A percentile compares a stretch with the other conserved stretches of the same genome.
Conservation (phyloP, 805 yeast genomes). For the Nakazawaea populi region DNA sequence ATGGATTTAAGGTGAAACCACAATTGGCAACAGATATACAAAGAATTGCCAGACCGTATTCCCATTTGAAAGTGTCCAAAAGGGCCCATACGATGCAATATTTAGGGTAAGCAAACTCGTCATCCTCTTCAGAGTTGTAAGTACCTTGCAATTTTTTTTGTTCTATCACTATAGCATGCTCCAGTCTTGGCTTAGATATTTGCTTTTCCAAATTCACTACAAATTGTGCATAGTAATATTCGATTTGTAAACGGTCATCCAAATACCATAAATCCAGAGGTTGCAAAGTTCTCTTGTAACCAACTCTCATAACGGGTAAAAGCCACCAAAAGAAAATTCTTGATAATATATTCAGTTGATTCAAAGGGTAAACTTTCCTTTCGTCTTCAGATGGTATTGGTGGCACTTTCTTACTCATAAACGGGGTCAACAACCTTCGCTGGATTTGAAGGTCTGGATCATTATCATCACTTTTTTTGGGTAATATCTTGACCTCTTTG, state of each 20-base stretch:
- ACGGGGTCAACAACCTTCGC: constrained; percentile 26
- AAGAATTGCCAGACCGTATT: constrained; percentile 33
- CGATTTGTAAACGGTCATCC: constrained; percentile 36
- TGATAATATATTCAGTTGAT: constrained; percentile 32
- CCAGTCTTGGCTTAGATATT: constrained; percentile 17
- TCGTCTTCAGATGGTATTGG: constrained; percentile 48
- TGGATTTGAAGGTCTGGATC: constrained; percentile 14
- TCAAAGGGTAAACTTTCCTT: constrained; percentile 38
- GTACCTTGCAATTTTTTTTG: constrained; percentile 25
- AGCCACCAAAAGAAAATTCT: constrained; percentile 62
- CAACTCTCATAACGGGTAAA: constrained; percentile 53
- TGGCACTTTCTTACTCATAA: constrained; percentile 37
- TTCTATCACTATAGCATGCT: constrained; percentile 25
- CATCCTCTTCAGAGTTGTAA: constrained; percentile 27
- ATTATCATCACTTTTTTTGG: neutral
- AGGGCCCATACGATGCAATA: constrained; percentile 34
- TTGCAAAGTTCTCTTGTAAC: constrained; percentile 66
- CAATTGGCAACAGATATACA: constrained; percentile 42
- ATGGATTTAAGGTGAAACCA: constrained; percentile 54
- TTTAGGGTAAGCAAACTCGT: constrained; percentile 34
- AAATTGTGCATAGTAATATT: constrained; percentile 30
- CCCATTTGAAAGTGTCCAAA: constrained; percentile 37
- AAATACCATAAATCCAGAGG: constrained; percentile 56
- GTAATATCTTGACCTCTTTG: too few relatives aligned
- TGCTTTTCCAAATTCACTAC: constrained; percentile 25